Evolutionary conservation across 768 basidiomycete species (phyloP).

Genomic region (Russula virescens): DNA sequence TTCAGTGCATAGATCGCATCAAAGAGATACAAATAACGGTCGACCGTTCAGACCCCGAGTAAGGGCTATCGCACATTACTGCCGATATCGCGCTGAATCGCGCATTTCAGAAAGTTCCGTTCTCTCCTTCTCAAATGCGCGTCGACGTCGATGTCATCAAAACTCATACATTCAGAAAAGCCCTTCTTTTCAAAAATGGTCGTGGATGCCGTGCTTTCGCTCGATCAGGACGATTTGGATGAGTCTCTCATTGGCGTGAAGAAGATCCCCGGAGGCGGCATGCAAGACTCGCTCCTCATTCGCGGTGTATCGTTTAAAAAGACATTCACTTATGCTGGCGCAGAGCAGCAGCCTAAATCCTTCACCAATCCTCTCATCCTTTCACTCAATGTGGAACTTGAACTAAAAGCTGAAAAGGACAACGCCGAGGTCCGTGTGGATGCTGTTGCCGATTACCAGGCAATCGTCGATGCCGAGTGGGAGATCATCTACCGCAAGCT

Average conservation of each 20-base stretch:
- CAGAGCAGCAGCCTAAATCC: slow-evolving; percentile 96
- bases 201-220: slow-evolving; percentile 88
- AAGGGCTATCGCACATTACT: slow-evolving; percentile 31
- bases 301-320: slow-evolving; percentile 97
- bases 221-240: slow-evolving; percentile 91
- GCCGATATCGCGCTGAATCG: neutral
- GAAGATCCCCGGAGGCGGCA: slow-evolving; percentile 95
- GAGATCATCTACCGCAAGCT: slow-evolving; percentile 98
- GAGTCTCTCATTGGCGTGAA: slow-evolving; percentile 96
- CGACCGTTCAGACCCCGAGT: slow-evolving; percentile 89
- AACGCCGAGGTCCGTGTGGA: slow-evolving; percentile 98
- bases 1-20: slow-evolving; percentile 78
- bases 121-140: slow-evolving; percentile 95
- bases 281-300: slow-evolving; percentile 92
- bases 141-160: slow-evolving; percentile 99
- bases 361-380: slow-evolving; percentile 87
- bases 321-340: slow-evolving; percentile 98
- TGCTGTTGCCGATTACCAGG: slow-evolving; percentile 95
- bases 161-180: slow-evolving; percentile 97
- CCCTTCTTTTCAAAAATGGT: slow-evolving; percentile 99
- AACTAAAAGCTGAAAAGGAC: slow-evolving; percentile 98
- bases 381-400: slow-evolving; percentile 95
- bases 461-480: slow-evolving; percentile 99
- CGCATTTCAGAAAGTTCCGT: slow-evolving; percentile 67
- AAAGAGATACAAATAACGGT: slow-evolving; percentile 86